These are phyloP conservation scores for Periconia sp. DNA, from an alignment of 2,329 filamentous ascomycete species.

Conservation along the genomic window DNA sequence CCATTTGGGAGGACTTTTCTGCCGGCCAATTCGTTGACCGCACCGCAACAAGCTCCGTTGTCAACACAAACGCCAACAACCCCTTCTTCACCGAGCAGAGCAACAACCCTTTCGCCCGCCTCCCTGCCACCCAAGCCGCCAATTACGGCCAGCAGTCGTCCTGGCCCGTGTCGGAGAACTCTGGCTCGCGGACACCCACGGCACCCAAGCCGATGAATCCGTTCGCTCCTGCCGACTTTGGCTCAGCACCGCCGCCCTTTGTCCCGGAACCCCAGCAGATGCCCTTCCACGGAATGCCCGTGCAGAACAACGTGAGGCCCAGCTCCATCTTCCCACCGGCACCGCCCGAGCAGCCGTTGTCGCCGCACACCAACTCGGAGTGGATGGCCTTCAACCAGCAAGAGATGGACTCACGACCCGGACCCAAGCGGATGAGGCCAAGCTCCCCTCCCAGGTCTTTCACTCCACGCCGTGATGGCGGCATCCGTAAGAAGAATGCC, in stretches of 20 bases:
- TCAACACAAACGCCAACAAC: slow-evolving; percentile 52
- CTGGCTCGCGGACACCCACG: slow-evolving; percentile 76
- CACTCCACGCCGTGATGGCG: slow-evolving; percentile 79
- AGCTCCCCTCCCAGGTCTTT: slow-evolving; percentile 74
- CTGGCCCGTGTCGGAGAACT: slow-evolving; percentile 69
- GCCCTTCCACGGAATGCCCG: slow-evolving; percentile 45
- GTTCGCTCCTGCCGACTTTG: slow-evolving; percentile 58
- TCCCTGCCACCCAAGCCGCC: slow-evolving; percentile 57
- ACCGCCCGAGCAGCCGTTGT: slow-evolving; percentile 58
- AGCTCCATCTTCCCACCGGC: slow-evolving; percentile 57
- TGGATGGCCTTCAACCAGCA: slow-evolving; percentile 59
- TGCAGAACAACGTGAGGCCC: slow-evolving; percentile 51
- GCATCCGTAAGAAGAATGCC: slow-evolving; percentile 98
- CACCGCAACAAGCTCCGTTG: slow-evolving; percentile 43
- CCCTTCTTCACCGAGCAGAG: slow-evolving; percentile 56
- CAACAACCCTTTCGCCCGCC: slow-evolving; percentile 69
- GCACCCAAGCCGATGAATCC: slow-evolving; percentile 75
- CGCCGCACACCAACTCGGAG: slow-evolving; percentile 67
- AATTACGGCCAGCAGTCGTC: slow-evolving; percentile 55
- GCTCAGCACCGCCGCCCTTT: slow-evolving; percentile 52
- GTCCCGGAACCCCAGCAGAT: slow-evolving; percentile 49
- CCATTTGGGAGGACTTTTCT: slow-evolving; percentile 55
- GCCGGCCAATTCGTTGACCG: slow-evolving; percentile 47
- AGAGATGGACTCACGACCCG: slow-evolving; percentile 56
- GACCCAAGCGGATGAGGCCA: slow-evolving; percentile 65